Evolutionary conservation across 2,329 filamentous ascomycete species (phyloP), one percentile per base, ranked within the genome.

Genomic region (Orbilia brochopaga): DNA sequence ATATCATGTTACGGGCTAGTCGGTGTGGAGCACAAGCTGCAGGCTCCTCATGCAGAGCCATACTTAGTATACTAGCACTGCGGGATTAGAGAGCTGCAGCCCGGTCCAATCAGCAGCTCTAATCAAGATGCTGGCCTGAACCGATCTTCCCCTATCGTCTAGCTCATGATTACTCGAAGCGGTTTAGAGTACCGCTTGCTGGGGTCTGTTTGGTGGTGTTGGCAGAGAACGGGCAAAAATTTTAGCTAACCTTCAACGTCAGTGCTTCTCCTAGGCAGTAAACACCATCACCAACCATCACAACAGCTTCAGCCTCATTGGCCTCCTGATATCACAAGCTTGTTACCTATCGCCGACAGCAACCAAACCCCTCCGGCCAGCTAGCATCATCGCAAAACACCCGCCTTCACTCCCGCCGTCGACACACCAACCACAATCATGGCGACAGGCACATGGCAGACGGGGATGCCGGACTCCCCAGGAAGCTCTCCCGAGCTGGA

Each of bases 401-500:
- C 10, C 19, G 13, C 3, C 8, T 35, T 11, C 23, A 58, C 61
- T 42, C 37, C 21, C 48, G 35, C 50, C 19, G n/a, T 44, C 53
- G 23, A 66, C 50, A 51, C 11, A 48, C 46, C 24, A 3, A 37
- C 40, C 30, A 24, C 23, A 37, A 63, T 24, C n/a, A 73, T 73
- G 69, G 44, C 61, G 13, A 58, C 61, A 58, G 69, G 62, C 50
- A 73, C 69, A 40, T 73, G 69, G 69, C 69, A 73, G 40, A 73
- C 69, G 32, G 69, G 69, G 35, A 73, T 73, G 46, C 69, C 69
- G 11, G 69, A 84, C 69, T 84, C 83, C 56, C 83, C 83, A 70
- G 83, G 83, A 58, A 83, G 83, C 66, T 85, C 84, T 52, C 84
- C 84, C 63, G 79, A 81, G 56, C 75, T 84, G 54, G 80, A 83